A percentile compares a stretch with the other conserved stretches of the same genome.
These are phyloP conservation scores for Aegle marmelos DNA, from an alignment of 345 rosid species.

Conservation along the genomic window DNA sequence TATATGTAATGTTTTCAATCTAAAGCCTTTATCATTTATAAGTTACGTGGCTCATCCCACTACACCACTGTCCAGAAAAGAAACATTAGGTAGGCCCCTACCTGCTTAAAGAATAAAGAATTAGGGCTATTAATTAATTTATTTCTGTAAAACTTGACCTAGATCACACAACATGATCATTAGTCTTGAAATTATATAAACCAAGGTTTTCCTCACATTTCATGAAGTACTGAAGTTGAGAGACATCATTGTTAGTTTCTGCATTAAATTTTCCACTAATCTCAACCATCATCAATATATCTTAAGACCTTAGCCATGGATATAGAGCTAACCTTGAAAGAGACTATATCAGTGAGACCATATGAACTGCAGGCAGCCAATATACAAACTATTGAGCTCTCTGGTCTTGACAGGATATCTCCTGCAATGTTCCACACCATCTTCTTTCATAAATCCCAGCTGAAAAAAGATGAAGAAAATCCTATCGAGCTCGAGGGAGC, in stretches of 20 bases:
- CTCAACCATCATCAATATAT: not conserved
- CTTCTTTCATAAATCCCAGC: slow-evolving; percentile 3
- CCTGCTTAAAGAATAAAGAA: not conserved
- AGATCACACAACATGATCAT: not conserved
- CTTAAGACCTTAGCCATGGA: not conserved
- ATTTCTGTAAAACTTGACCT: not conserved
- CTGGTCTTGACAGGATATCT: slow-evolving; percentile 16
- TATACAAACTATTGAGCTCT: slow-evolving; percentile 10
- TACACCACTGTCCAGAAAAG: not conserved
- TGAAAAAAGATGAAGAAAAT: slow-evolving; percentile 5
- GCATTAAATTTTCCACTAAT: not conserved
- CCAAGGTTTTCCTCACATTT: slow-evolving; percentile 4
- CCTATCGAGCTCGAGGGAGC: slow-evolving; percentile 9
- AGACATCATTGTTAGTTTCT: slow-evolving; percentile 11
- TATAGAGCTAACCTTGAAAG: slow-evolving; percentile 1
- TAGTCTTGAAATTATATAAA: not conserved
- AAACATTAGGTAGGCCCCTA: not conserved
- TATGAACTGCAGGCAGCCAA: not conserved
- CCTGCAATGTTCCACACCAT: slow-evolving; percentile 17
- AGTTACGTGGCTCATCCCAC: slow-evolving; percentile 13
- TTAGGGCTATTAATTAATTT: not conserved
- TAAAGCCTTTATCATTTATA: not conserved
- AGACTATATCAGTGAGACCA: slow-evolving; percentile 6
- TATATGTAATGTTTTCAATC: not conserved
- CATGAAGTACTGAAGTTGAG: not conserved